Evolutionary conservation across 2,329 filamentous ascomycete genomes (phyloP), one percentile per base, ranked within the genome.

Genomic region (Cordyceps javanica): DNA sequence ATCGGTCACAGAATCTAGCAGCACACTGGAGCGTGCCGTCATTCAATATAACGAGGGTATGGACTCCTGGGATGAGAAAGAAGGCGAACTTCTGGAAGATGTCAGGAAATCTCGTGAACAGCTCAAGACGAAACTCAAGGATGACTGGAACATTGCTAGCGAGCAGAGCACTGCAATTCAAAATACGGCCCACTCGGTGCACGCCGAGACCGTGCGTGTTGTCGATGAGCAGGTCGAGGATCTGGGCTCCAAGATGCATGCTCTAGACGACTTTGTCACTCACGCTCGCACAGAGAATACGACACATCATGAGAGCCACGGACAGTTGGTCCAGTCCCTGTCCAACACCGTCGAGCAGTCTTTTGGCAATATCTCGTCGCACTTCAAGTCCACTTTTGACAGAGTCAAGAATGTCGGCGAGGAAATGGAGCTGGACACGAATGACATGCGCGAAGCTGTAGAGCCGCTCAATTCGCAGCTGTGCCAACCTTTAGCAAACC

Each of bases 211-310:
- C 0, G 85, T 96, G 30, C 87, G 87, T 7, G 93, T 95, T 59
- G 92, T 97, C 13, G 89, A 93, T 66, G 87, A 89, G 58, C 94
- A 99, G 73, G 89, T 95, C 75, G 81, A 83, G 57, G 90, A 96
- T 63, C 88, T 99, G 68, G 87, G 89, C 60, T 82, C 80, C n/a
- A 91, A 97, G 71, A 92, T 99, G 82, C 83, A 86, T 58, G 89
- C 90, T 1, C 81, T 99, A 8, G 93, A 97, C 66, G 90, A 93
- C 63, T 96, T 97, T 65, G 91, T 97, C 39, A 82, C 87, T 32
- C 86, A 89, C 32, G 91, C 95, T 51, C 85, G 87, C 60, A 83
- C 82, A 1, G 88, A 95, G 66, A 97, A 96, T 69, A 83, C 87
- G 30, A 77, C 79, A 19, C 91, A 96, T 67, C 87, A 94, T 69